Evolutionary conservation across 2,329 filamentous ascomycete genomes (phyloP).

Genomic region (Monosporascus cannonballus): DNA sequence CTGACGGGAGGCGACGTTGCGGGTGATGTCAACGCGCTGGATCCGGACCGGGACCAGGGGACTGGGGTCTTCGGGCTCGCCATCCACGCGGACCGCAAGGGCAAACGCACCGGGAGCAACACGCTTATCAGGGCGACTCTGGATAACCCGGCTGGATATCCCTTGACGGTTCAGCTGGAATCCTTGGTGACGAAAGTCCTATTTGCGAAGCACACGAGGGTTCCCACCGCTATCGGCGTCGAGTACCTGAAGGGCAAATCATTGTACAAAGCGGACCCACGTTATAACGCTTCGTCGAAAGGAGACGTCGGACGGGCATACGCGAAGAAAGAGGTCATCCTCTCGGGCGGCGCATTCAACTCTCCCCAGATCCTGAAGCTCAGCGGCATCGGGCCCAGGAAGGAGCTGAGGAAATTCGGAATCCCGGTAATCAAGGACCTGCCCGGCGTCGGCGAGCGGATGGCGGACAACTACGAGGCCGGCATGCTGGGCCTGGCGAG

Average conservation of each 20-base stretch:
- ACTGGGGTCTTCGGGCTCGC: constrained; percentile 22
- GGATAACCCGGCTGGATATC: constrained; percentile 36
- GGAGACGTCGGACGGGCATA: constrained; percentile 19
- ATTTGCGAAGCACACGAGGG: constrained; percentile 14
- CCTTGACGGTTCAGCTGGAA: constrained; percentile 31
- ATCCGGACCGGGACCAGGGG: constrained; percentile 19
- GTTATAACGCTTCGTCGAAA: constrained; percentile 23
- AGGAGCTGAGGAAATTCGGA: constrained; percentile 34
- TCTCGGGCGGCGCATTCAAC: constrained; percentile 44
- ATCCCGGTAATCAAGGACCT: constrained; percentile 40
- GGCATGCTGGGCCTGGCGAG: constrained; percentile 18
- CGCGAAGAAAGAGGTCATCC: constrained; percentile 38
- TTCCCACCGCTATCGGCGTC: constrained; percentile 22
- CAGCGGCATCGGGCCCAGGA: constrained; percentile 40
- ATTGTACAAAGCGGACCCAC: constrained; percentile 29
- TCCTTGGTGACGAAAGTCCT: constrained; percentile 22
- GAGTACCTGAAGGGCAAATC: constrained; percentile 23
- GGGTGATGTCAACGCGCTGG: constrained; percentile 19
- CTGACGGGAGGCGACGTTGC: constrained; percentile 18
- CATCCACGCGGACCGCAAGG: constrained; percentile 19
- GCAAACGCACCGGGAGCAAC: constrained; percentile 35
- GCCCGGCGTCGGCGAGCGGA: constrained; percentile 44
- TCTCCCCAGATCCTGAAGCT: constrained; percentile 46
- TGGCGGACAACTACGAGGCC: constrained; percentile 40
- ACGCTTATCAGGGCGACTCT: constrained; percentile 41